phyloP scores from a whole-genome alignment of 352 stramenopile species.

The Phytophthora idaei region DNA sequence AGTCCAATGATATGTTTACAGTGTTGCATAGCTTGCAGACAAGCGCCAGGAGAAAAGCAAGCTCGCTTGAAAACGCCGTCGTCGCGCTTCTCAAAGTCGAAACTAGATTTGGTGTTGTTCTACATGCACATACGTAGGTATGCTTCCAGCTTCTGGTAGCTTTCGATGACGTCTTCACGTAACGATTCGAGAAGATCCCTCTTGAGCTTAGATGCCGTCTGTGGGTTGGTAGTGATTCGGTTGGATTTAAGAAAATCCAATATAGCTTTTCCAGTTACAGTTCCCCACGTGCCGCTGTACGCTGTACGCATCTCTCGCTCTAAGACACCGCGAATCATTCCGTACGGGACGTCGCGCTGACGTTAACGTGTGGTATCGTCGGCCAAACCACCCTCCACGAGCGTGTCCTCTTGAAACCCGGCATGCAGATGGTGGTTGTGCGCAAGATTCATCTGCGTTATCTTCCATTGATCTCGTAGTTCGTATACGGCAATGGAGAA shows the following conservation, averaged over 20 bases:
- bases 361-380: neutral
- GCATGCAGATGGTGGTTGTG: conserved; percentile 4
- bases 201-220: neutral
- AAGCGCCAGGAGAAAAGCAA: conserved; percentile 4
- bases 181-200: neutral
- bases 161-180: neutral
- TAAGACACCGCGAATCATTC: neutral
- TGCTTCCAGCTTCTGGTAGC: conserved; percentile 12
- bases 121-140: neutral
- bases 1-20: conserved; percentile 9
- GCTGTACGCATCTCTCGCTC: neutral
- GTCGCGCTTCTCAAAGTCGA: neutral
- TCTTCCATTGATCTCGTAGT: conserved; percentile 8
- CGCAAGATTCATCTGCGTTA: conserved; percentile 2
- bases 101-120: neutral
- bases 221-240: neutral
- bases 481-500: conserved; percentile 5
- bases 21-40: neutral
- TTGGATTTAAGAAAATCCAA: neutral
- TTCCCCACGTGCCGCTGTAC: neutral
- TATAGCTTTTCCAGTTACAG: neutral
- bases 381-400: neutral
- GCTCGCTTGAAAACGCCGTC: neutral
- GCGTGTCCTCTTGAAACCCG: neutral
- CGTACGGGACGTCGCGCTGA: neutral